A percentile compares a stretch with the other conserved stretches of the same genome.
These are phyloP conservation scores for Epithemia pelagica DNA, from an alignment of 108 stramenopile species.

Conservation along the genomic window DNA sequence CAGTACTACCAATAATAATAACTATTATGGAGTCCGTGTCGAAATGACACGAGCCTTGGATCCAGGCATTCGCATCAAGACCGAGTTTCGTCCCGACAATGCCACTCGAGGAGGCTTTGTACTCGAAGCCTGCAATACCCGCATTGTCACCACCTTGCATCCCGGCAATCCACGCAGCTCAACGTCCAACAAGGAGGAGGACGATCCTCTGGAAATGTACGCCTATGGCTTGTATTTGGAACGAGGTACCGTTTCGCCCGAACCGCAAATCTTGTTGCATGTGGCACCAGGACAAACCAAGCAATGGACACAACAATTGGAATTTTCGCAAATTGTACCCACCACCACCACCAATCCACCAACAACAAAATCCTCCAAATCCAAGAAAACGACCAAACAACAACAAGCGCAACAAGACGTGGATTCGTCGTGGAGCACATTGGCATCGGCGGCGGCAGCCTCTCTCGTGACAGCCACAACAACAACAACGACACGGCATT, in stretches of 20 bases:
- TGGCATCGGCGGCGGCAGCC: too few relatives aligned
- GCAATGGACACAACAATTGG: slow-evolving; percentile 67
- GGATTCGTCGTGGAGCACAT: too few relatives aligned
- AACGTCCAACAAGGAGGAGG: slow-evolving; percentile 1
- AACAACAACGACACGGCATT: background rate
- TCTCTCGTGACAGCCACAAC: background rate
- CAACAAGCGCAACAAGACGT: background rate
- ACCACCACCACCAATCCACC: background rate
- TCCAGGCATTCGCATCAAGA: slow-evolving; percentile 63
- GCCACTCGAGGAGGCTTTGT: slow-evolving; percentile 47
- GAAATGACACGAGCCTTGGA: slow-evolving; percentile 42
- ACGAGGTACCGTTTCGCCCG: slow-evolving; percentile 66
- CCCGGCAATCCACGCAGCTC: slow-evolving; percentile 34
- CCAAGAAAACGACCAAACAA: background rate
- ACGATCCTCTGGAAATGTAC: slow-evolving; percentile 50
- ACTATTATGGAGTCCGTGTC: slow-evolving; percentile 21
- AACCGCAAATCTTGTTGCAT: slow-evolving; percentile 63
- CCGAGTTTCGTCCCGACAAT: slow-evolving; percentile 63
- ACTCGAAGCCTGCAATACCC: slow-evolving; percentile 51
- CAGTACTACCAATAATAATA: too few relatives aligned
- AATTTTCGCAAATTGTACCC: background rate
- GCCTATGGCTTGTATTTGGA: slow-evolving; percentile 75
- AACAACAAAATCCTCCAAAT: background rate
- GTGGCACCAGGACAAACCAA: slow-evolving; percentile 52
- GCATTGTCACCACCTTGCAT: slow-evolving; percentile 47